Conservation (phyloP, 1,139 yeast species). For the Yamadazyma trypodendri region DNA sequence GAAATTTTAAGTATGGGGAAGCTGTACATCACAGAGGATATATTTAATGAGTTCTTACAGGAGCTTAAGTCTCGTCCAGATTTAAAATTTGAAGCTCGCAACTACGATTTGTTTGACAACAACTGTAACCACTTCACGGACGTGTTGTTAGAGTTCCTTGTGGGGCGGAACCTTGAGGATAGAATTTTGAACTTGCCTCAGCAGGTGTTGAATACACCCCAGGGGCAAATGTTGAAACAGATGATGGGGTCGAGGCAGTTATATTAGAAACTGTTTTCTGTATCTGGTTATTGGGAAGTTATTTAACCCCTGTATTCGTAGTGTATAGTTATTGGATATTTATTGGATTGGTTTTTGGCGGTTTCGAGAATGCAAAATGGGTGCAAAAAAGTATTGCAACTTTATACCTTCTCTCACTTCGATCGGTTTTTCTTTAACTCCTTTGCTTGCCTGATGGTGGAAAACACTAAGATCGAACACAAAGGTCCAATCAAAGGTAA, state of each 20-base stretch:
- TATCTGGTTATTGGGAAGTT: too few relatives aligned
- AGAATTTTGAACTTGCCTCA: slow-evolving; percentile 54
- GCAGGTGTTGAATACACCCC: slow-evolving; percentile 57
- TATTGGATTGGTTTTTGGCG: too few relatives aligned
- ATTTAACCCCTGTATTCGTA: too few relatives aligned
- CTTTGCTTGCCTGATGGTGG: slow-evolving; percentile 39
- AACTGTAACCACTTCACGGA: slow-evolving; percentile 72
- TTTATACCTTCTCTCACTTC: not conserved
- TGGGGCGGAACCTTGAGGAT: slow-evolving; percentile 51
- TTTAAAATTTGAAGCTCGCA: slow-evolving; percentile 43
- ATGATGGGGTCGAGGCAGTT: slow-evolving; percentile 17
- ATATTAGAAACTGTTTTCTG: not conserved
- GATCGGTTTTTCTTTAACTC: slow-evolving; percentile 11
- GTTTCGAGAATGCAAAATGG: too few relatives aligned
- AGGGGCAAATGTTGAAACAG: slow-evolving; percentile 46
- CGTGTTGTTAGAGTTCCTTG: slow-evolving; percentile 56
- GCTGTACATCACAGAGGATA: slow-evolving; percentile 51
- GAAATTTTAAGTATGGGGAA: slow-evolving; percentile 55
- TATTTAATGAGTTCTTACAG: slow-evolving; percentile 51
- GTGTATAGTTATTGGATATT: too few relatives aligned
- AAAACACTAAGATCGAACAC: slow-evolving; percentile 63
- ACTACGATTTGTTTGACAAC: slow-evolving; percentile 60
- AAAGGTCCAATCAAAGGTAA: slow-evolving; percentile 88
- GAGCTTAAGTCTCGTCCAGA: slow-evolving; percentile 45
- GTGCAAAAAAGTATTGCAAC: too few relatives aligned